phyloP scores from a whole-genome alignment of 305 asterid species.

The Euphrasia arctica region DNA sequence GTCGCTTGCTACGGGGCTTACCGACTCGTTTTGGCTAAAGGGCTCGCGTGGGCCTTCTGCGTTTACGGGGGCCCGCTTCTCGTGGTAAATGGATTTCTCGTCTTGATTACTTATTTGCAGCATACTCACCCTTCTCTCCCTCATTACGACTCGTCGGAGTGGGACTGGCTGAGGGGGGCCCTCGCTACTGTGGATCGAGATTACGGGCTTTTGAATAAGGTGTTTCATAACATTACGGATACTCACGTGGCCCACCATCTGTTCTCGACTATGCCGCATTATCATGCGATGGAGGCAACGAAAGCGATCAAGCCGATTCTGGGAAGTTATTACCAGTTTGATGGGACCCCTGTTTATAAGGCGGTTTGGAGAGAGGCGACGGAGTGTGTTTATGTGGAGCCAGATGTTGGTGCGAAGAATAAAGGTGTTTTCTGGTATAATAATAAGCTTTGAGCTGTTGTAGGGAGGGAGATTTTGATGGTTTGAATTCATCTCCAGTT shows the following conservation, averaged over 20 bases:
- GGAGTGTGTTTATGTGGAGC: conserved; percentile 72
- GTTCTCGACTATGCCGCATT: conserved; percentile 87
- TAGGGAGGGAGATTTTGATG: conserved; percentile 24
- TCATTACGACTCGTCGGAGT: conserved; percentile 68
- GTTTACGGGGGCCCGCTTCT: conserved; percentile 57
- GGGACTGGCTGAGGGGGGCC: conserved; percentile 90
- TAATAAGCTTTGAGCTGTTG: conserved; percentile 53
- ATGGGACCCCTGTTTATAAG: conserved; percentile 56
- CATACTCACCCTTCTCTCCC: conserved; percentile 79
- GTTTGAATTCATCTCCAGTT: background rate
- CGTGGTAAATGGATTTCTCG: conserved; percentile 62
- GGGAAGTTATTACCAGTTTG: conserved; percentile 71
- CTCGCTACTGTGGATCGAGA: conserved; percentile 73
- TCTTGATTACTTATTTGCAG: conserved; percentile 70
- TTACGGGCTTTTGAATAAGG: conserved; percentile 64
- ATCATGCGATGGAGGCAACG: conserved; percentile 88
- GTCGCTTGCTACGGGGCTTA: conserved; percentile 40
- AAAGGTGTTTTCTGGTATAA: conserved; percentile 82
- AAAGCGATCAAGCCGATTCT: conserved; percentile 67
- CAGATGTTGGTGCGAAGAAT: conserved; percentile 51
- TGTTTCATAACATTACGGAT: conserved; percentile 76
- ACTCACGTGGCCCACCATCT: conserved; percentile 78
- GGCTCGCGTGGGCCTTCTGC: conserved; percentile 52
- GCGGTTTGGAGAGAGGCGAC: conserved; percentile 75
- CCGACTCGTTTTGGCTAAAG: conserved; percentile 43